Conservation (phyloP, 1,139 yeast genomes). For the Meyerozyma guilliermondii region DNA sequence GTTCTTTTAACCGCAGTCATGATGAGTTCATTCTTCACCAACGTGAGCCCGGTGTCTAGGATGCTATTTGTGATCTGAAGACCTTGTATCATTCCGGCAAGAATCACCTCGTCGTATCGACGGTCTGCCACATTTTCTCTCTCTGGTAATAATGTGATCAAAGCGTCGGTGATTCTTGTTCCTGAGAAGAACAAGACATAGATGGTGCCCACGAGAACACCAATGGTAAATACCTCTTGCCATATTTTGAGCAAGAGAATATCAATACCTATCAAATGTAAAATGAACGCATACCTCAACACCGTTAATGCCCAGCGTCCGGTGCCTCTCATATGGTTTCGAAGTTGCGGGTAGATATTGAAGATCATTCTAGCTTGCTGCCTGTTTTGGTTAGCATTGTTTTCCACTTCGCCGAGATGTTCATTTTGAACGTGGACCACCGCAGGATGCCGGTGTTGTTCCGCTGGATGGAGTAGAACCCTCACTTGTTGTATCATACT, state of each 20-base stretch:
- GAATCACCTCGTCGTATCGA: slow-evolving; percentile 4
- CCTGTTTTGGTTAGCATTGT: background rate
- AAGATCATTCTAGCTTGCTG: background rate
- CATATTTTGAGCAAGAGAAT: slow-evolving; percentile 8
- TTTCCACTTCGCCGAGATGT: background rate
- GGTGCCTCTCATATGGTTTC: background rate
- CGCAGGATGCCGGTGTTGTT: background rate
- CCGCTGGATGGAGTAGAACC: background rate
- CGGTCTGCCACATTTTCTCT: background rate
- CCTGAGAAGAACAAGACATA: slow-evolving; percentile 14
- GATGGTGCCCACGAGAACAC: slow-evolving; percentile 3
- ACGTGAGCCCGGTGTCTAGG: slow-evolving; percentile 4
- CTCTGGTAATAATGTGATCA: slow-evolving; percentile 5
- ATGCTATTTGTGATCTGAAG: slow-evolving; percentile 8
- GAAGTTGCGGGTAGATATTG: background rate
- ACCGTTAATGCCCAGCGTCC: background rate
- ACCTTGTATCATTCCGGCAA: slow-evolving; percentile 3
- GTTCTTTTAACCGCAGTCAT: slow-evolving; percentile 15
- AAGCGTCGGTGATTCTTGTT: slow-evolving; percentile 11
- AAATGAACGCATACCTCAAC: slow-evolving; percentile 4
- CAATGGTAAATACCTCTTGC: slow-evolving; percentile 4
- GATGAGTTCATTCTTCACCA: slow-evolving; percentile 13
- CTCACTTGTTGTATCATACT: background rate
- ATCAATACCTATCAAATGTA: slow-evolving; percentile 10
- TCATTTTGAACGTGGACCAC: background rate